A percentile compares a stretch with the other conserved stretches of the same genome.
Conservation (phyloP, 257 asterid species). For the Plantago major region DNA sequence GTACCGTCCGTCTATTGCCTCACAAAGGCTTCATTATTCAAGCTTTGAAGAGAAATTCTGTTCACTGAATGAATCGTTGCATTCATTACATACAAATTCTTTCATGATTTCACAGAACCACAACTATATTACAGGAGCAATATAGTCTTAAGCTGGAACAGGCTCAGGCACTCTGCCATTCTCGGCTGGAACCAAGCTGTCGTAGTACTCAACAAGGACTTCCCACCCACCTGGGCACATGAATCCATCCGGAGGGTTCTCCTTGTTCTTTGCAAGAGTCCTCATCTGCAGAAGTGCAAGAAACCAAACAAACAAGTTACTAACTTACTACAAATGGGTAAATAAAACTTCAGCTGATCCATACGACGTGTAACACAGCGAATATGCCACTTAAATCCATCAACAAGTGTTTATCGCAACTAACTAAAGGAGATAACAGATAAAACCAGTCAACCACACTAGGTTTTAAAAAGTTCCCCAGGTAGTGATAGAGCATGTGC, state of each 20-base stretch:
- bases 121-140: constrained; percentile 17
- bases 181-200: constrained; percentile 53
- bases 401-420: neutral
- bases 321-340: too few relatives aligned
- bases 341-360: too few relatives aligned
- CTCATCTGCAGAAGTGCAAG: constrained; percentile 58
- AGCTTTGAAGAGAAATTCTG: constrained; percentile 14
- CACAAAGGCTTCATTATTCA: constrained; percentile 20
- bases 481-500: too few relatives aligned
- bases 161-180: constrained; percentile 53
- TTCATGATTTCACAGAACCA: constrained; percentile 23
- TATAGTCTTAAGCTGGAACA: constrained; percentile 41
- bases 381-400: neutral
- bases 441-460: too few relatives aligned
- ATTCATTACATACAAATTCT: constrained; percentile 15
- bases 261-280: constrained; percentile 72
- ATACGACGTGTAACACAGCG: neutral
- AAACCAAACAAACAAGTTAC: neutral
- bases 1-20: constrained; percentile 14
- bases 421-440: too few relatives aligned
- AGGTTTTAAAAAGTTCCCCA: too few relatives aligned
- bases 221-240: constrained; percentile 99
- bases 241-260: constrained; percentile 88
- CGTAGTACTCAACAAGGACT: constrained; percentile 87
- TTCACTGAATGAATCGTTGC: constrained; percentile 16